Base-by-base conservation (phyloP, 352 stramenopile genomes). In the Blastocystis sp. region DNA sequence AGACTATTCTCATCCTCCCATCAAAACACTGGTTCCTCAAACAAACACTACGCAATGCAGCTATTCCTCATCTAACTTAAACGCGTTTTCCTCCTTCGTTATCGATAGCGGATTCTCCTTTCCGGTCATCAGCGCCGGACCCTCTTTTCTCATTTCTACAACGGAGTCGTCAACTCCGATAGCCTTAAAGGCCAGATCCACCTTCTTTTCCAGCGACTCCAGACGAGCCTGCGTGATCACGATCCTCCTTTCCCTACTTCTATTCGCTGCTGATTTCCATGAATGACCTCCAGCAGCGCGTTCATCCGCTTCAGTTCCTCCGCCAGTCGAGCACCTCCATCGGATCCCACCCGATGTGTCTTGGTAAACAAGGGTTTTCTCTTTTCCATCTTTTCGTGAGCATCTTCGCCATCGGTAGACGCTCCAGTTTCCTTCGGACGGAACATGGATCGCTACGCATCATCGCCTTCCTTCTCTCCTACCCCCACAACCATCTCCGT, bases 241-340 rank as follows among this genome's bases (percentile, higher is more conserved):
- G 2, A 4, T n/a, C 16, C 36, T 21, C 1, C 36, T 2, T 18
- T 16, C n/a, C 4, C 27, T 32, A 81, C 69, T 11, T 81, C 42
- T 36, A 81, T 48, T n/a, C 27, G 40, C 24, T 42, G 11, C 46
- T 81, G 69, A 9, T 59, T 27, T 18, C 44, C 27, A 0, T 3
- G 8, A 59, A 81, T 64, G 14, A 29, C 1, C 27, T 65, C 29
- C 69, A 81, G 14, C 29, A 46, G 6, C 1, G 0, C 18, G 53
- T 49, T 81, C 53, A 81, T 64, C 32, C 34, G 16, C 24, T 44
- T 44, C 14, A 81, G 21, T 61, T 81, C 69, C 46, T 81, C 51
- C 42, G 40, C 9, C 36, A 81, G 6, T 16, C 34, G 21, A 24
- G 14, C 40, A n/a, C 8, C 6, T 59, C 51, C 46, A 8, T 34